These are phyloP conservation scores for Graphilbum fragrans DNA, from an alignment of 2,329 filamentous ascomycete genomes.

Conservation along the genomic window DNA sequence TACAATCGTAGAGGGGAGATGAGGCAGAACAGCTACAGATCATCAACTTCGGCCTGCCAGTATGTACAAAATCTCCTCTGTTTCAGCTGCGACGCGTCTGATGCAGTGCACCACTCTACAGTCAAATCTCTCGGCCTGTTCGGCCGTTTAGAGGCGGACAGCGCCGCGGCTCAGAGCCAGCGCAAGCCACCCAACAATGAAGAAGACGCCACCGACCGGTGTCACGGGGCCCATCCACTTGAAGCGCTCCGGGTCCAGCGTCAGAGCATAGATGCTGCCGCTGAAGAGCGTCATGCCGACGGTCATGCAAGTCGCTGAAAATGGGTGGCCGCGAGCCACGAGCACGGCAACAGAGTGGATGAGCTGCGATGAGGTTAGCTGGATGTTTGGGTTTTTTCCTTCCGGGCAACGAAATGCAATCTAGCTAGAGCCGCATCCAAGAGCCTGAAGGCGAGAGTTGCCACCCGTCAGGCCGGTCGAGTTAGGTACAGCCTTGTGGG, in stretches of 20 bases:
- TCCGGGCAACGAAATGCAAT: too few species aligned
- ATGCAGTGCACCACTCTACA: too few species aligned
- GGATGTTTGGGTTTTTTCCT: too few species aligned
- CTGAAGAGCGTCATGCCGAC: constrained; percentile 57
- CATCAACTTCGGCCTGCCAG: too few species aligned
- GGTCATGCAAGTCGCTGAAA: constrained; percentile 46
- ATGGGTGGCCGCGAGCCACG: constrained; percentile 41
- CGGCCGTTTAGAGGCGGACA: constrained; percentile 3
- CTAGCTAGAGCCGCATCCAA: not conserved
- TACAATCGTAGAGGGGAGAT: too few species aligned
- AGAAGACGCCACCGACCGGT: constrained; percentile 48
- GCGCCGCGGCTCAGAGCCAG: constrained; percentile 16
- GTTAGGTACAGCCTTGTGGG: too few species aligned
- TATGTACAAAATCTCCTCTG: too few species aligned
- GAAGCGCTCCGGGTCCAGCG: constrained; percentile 49
- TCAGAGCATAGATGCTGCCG: constrained; percentile 52
- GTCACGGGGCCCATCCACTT: constrained; percentile 51
- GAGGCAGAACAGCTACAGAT: too few species aligned
- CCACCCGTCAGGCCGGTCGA: too few species aligned
- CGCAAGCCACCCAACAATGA: constrained; percentile 52
- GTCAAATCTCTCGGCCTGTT: too few species aligned
- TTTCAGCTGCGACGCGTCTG: too few species aligned
- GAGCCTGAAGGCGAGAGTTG: not conserved
- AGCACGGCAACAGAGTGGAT: constrained; percentile 50
- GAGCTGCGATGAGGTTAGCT: constrained; percentile 33